Evolutionary conservation across 2,329 filamentous ascomycete genomes (phyloP).

Genomic region (Pestalotiopsis sp.): DNA sequence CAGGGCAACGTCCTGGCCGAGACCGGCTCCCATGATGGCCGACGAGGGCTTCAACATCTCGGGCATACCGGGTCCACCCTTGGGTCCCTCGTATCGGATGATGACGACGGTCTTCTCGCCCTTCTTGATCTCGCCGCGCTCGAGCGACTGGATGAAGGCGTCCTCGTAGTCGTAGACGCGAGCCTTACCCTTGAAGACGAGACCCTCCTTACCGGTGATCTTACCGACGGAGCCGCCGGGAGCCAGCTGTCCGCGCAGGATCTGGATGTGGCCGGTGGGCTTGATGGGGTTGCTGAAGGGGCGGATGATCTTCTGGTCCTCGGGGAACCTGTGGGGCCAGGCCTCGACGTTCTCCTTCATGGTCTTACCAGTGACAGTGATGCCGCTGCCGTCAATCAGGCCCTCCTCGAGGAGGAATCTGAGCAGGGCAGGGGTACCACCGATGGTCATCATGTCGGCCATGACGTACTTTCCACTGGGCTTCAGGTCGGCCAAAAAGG

Average conservation of each 20-base stretch:
- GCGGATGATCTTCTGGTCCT: slow-evolving; percentile 81
- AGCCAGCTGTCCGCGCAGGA: slow-evolving; percentile 81
- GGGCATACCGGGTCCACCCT: slow-evolving; percentile 92
- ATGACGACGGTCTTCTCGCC: slow-evolving; percentile 88
- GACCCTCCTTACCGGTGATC: slow-evolving; percentile 93
- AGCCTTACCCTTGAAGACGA: slow-evolving; percentile 78
- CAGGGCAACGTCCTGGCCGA: slow-evolving; percentile 75
- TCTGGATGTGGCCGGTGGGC: slow-evolving; percentile 83
- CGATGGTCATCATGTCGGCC: slow-evolving; percentile 57
- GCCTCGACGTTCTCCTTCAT: slow-evolving; percentile 51
- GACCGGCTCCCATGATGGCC: slow-evolving; percentile 87
- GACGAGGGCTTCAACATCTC: slow-evolving; percentile 94
- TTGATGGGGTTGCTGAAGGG: slow-evolving; percentile 85
- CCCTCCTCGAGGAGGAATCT: slow-evolving; percentile 51
- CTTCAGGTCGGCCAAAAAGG: slow-evolving; percentile 58
- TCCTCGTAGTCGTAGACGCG: slow-evolving; percentile 84
- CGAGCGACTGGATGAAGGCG: slow-evolving; percentile 77
- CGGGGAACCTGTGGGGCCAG: slow-evolving; percentile 71
- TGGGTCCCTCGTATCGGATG: slow-evolving; percentile 91
- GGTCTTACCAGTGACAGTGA: slow-evolving; percentile 53
- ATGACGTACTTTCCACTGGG: slow-evolving; percentile 55
- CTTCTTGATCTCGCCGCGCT: slow-evolving; percentile 76
- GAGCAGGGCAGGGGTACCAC: slow-evolving; percentile 55
- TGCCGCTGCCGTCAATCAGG: slow-evolving; percentile 74
- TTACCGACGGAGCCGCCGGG: slow-evolving; percentile 88